These are phyloP conservation scores for Coleophoma cylindrospora DNA, from an alignment of 2,329 filamentous ascomycete species.

Conservation along the genomic window DNA sequence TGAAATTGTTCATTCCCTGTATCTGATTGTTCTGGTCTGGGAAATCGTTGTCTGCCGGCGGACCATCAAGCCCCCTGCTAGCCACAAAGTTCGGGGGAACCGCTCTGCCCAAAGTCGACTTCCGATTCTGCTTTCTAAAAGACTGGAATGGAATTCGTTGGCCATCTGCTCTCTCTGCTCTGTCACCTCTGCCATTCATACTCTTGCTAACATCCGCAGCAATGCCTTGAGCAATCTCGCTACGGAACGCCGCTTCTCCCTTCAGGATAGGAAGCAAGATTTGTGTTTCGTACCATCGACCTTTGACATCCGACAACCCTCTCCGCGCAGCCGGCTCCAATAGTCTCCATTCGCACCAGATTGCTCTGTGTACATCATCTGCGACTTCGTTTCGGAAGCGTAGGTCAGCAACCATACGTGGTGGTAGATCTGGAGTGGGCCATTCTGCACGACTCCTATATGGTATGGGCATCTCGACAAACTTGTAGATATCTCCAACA, in stretches of 20 bases:
- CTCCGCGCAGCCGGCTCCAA: slow-evolving; percentile 23
- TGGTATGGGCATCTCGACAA: slow-evolving; percentile 32
- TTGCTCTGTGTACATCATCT: slow-evolving; percentile 22
- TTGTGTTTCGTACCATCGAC: slow-evolving; percentile 55
- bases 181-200: slow-evolving; percentile 41
- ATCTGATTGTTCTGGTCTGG: slow-evolving; percentile 10
- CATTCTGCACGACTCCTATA: slow-evolving; percentile 28
- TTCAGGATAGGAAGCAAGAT: slow-evolving; percentile 37
- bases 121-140: slow-evolving; percentile 24
- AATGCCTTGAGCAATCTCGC: slow-evolving; percentile 26
- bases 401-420: slow-evolving; percentile 32
- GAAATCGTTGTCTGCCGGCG: slow-evolving; percentile 19
- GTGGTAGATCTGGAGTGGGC: slow-evolving; percentile 38
- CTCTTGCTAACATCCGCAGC: slow-evolving; percentile 35
- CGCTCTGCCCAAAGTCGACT: slow-evolving; percentile 26
- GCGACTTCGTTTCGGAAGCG: slow-evolving; percentile 42
- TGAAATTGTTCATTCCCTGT: not conserved
- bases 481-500: slow-evolving; percentile 46
- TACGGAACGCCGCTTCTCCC: slow-evolving; percentile 26
- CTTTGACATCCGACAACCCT: slow-evolving; percentile 44
- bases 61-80: slow-evolving; percentile 27
- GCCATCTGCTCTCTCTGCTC: too few relatives aligned
- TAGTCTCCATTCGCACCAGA: slow-evolving; percentile 25
- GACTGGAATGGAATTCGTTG: slow-evolving; percentile 18
- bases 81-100: slow-evolving; percentile 28